Base-by-base conservation (phyloP, 148 eudicot species). In the Rhododendron williamsianum region DNA sequence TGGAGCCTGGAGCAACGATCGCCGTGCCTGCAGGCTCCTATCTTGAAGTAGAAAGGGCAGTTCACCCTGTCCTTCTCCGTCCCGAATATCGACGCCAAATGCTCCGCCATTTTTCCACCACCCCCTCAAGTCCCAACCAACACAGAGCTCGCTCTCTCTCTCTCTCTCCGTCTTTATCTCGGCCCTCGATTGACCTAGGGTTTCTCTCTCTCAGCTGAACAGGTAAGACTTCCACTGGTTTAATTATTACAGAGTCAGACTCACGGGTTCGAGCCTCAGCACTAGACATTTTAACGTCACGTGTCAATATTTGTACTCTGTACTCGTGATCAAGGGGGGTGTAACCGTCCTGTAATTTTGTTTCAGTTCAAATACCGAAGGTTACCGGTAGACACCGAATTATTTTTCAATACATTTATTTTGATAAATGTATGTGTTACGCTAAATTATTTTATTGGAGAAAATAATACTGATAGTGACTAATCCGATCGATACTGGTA, bases 41-140 rank as follows among this genome's bases (percentile, higher is more conserved):
- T 95, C 94, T 95, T 95, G 89, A 95, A 95, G 88, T 95, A 94
- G 85, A 95, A 95, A 0, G 97, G 98, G 79, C 98, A 95, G 89
- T 95, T 95, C 36, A 95, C 98, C 85, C 98, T 89, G 88, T 95
- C 98, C 86, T 95, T 95, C 90, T 95, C 98, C 27, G 96, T 95
- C 1, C 98, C 97, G 82, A 95, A 95, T 80, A 95, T 95, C 54
- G 98, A 94, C 9, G 98, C 97, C n/a, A 94, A 86, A 80, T 95
- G 96, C 87, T 93, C 98, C 89, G 98, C 98, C 95, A 94, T 93
- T 35, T 30, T 15, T 6, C 19, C 56, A 77, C 23, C 45, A 18
- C 23, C 19, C 18, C 15, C 3, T 4, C 18, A 46, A 46, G 10
- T 9, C 58, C 6, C 78, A 16, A 15, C 41, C 78, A 2, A 16